phyloP scores from a whole-genome alignment of 225 moss, liverwort and hornwort species.

The Straminergon stramineum region DNA sequence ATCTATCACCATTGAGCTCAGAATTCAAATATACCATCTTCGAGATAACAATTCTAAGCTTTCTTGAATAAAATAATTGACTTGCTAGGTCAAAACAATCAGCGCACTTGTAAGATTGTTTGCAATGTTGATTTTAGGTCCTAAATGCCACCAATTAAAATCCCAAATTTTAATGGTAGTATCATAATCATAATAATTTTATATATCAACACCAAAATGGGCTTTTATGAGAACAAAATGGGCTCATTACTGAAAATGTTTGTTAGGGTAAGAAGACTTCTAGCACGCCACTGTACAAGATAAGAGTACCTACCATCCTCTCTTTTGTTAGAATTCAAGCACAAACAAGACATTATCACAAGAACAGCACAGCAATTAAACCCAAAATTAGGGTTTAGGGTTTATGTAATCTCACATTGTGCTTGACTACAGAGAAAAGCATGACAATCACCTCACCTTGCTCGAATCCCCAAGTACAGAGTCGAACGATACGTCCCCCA shows the following conservation, averaged over 20 bases:
- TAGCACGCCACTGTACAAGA: neutral
- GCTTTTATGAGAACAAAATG: neutral
- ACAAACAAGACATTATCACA: no score
- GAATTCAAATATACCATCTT: neutral
- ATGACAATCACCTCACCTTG: conserved; percentile 38
- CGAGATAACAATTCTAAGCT: neutral
- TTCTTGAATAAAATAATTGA: neutral
- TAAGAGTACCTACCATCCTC: neutral
- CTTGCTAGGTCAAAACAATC: neutral
- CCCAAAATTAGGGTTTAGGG: neutral
- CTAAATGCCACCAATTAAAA: neutral
- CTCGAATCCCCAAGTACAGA: conserved; percentile 84
- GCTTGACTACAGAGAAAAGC: neutral
- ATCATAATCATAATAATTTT: neutral
- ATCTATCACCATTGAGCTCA: neutral
- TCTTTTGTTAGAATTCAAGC: neutral
- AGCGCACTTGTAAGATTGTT: neutral
- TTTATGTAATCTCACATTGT: neutral
- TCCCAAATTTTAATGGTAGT: neutral
- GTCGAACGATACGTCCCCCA: conserved; percentile 93
- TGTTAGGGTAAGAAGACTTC: neutral
- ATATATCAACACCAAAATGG: neutral
- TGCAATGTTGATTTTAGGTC: neutral
- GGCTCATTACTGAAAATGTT: neutral
- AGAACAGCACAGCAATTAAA: neutral